Conservation (phyloP, 2,329 filamentous ascomycete species). For the Ceratocystis cubensis region DNA sequence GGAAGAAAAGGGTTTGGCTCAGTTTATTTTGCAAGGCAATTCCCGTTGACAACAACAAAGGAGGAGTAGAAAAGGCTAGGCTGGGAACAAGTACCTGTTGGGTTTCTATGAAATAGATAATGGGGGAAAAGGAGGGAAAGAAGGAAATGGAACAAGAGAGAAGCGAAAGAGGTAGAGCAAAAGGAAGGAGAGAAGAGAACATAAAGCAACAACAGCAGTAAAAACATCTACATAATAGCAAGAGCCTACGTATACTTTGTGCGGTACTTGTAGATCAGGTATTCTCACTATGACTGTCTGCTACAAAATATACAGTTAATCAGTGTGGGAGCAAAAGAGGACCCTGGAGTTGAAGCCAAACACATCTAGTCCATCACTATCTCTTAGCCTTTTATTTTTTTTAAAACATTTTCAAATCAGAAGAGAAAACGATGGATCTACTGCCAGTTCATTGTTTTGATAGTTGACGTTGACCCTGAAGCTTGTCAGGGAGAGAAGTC, state of each 20-base stretch:
- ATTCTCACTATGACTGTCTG: too few species aligned
- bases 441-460: not conserved
- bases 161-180: not conserved
- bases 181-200: too few species aligned
- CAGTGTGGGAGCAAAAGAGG: too few species aligned
- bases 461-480: not conserved
- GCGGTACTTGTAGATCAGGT: too few species aligned
- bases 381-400: not conserved
- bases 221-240: too few species aligned
- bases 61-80: not conserved
- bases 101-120: not conserved
- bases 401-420: not conserved
- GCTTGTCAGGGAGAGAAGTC: not conserved
- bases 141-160: not conserved
- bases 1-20: slow-evolving; percentile 19
- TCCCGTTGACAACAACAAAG: not conserved
- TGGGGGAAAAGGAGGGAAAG: not conserved
- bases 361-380: too few species aligned
- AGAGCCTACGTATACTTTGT: too few species aligned
- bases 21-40: not conserved
- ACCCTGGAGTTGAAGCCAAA: too few species aligned
- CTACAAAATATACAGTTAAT: too few species aligned
- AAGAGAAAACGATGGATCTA: not conserved
- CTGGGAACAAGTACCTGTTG: not conserved
- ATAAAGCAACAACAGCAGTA: too few species aligned